Percentiles rank a stretch among this genome's conserved stretches.
Conservation (phyloP, 2,329 filamentous ascomycete species). For the Penicillium polonicum region DNA sequence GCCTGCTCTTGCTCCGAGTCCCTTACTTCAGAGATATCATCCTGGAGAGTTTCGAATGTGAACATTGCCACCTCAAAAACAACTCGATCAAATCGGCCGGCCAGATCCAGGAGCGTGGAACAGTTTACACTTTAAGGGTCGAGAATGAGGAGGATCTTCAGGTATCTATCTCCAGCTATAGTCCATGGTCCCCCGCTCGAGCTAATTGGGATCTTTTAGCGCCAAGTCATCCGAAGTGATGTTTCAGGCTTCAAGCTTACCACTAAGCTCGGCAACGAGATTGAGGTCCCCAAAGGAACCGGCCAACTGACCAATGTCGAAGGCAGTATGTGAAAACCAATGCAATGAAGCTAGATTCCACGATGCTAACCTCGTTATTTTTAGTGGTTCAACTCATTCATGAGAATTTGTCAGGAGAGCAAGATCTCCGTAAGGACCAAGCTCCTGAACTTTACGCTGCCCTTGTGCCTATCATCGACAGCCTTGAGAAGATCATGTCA, state of each 20-base stretch:
- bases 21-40: constrained; percentile 98
- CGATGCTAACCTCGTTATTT: not conserved
- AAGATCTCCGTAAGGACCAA: constrained; percentile 75
- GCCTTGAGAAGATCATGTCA: constrained; percentile 72
- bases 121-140: constrained; percentile 78
- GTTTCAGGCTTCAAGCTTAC: constrained; percentile 81
- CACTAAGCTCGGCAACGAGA: constrained; percentile 64
- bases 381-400: constrained; percentile 70
- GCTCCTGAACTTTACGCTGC: constrained; percentile 76
- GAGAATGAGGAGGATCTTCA: constrained; percentile 68
- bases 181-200: not conserved
- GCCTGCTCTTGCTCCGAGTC: constrained; percentile 84
- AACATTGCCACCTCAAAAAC: constrained; percentile 84
- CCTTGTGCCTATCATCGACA: constrained; percentile 71
- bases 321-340: constrained; percentile 48
- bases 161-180: not conserved
- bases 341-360: not conserved
- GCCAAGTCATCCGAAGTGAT: constrained; percentile 87
- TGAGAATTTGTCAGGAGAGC: constrained; percentile 76
- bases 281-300: constrained; percentile 88
- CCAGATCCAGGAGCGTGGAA: constrained; percentile 84
- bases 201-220: constrained; percentile 35
- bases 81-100: constrained; percentile 92
- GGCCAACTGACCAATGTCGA: constrained; percentile 94
- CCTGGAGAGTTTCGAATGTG: constrained; percentile 93